phyloP scores from a whole-genome alignment of 306 rosid genomes.

The Quercus rubra region DNA sequence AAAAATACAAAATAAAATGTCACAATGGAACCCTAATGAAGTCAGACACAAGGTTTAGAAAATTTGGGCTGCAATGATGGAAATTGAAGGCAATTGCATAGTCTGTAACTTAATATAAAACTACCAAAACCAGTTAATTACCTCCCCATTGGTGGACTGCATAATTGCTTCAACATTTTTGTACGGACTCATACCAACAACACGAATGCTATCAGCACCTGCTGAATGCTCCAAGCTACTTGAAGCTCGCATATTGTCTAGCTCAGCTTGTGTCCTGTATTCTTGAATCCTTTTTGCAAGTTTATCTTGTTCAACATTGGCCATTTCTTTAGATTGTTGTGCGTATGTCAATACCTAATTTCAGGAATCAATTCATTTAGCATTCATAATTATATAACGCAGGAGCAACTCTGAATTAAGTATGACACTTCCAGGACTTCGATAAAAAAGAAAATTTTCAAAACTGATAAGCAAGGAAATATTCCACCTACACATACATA shows the following conservation, averaged over 20 bases:
- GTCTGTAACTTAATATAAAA: neutral
- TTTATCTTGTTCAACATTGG: conserved; percentile 91
- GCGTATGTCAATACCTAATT: conserved; percentile 85
- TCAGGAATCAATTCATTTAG: conserved; percentile 14
- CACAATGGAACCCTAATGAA: neutral
- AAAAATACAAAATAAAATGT: neutral
- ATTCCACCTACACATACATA: conserved; percentile 19
- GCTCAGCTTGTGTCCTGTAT: conserved; percentile 84
- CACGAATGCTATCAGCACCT: conserved; percentile 46
- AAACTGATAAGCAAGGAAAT: neutral
- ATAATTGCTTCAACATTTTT: conserved; percentile 53
- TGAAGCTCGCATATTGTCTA: conserved; percentile 60
- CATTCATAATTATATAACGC: conserved; percentile 5
- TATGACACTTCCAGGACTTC: neutral
- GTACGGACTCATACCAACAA: conserved; percentile 58
- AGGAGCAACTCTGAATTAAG: neutral
- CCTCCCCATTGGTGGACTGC: conserved; percentile 71
- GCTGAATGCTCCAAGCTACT: conserved; percentile 46
- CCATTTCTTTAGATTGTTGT: conserved; percentile 92
- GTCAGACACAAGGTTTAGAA: neutral
- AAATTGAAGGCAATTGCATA: neutral
- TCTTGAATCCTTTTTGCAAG: conserved; percentile 98
- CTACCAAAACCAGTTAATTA: conserved; percentile 33
- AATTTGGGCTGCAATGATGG: neutral
- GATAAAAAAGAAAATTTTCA: neutral